Base-by-base conservation (phyloP, 2,329 filamentous ascomycete genomes). In the Trichoderma sp. region DNA sequence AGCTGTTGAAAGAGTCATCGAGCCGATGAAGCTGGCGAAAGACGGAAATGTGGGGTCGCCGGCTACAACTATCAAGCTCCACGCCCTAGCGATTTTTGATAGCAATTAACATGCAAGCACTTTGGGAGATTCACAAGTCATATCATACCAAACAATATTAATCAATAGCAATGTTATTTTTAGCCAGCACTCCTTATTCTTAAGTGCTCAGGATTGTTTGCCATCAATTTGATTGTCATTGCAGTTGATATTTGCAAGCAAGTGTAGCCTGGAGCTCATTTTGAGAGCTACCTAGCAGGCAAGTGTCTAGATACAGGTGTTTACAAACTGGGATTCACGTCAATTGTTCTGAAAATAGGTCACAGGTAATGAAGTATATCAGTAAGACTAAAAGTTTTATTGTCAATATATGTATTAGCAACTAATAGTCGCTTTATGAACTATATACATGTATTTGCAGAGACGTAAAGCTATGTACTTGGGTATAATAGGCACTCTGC, bases 1-100 rank as follows among this genome's bases (percentile, higher is more conserved):
- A 66, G 28, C 47, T 36, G 63, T 7, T 36, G 17, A 57, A 50
- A 61, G 66, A 59, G 66, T 68, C 66, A 68, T 68, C 57, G 66
- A 28, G 53, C 66, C 53, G 55, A 68, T 61, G 66, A 61, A 30
- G 36, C 26, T 36, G 55, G 36, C 20, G 34, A 43, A 39, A 20
- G 17, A 9, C 39, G 26, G 43, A 63, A 68, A 68, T 26, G 55
- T 59, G 55, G 66, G 66, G 66, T 47, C 55, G 12, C 23, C 8
- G 17, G 23, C 34, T 30, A 23, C 15, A 47, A 55, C 55, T 59
- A 47, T n/a, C 39, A 53, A 32, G 26, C n/a, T 53, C 28, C 17
- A 39, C 57, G 30, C 50, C 64, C 64, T 55, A 55, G 30, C 58
- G 28, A 43, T 53, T 50, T 47, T 50, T 34, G 28, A 55, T 15